Percentiles rank a stretch among this genome's conserved stretches.
phyloP scores from a whole-genome alignment of 2,329 filamentous ascomycete genomes.

The Cladorrhinum sp. region DNA sequence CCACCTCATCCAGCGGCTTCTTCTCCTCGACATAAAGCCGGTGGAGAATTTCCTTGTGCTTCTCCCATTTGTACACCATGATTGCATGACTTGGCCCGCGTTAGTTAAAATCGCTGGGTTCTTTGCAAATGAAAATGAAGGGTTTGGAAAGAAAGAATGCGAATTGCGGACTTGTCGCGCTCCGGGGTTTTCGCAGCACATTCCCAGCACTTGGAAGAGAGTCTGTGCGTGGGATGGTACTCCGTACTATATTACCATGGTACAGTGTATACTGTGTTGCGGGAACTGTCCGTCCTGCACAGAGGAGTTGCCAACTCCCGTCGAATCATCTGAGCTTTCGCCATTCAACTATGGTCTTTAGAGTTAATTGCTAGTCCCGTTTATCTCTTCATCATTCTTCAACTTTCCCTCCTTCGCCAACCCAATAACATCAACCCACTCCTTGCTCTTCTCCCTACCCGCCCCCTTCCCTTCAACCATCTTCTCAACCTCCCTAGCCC shows the following conservation, averaged over 20 bases:
- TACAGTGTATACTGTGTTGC: not conserved
- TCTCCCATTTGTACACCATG: slow-evolving; percentile 38
- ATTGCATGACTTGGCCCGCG: not conserved
- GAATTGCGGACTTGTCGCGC: not conserved
- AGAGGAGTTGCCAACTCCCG: no score
- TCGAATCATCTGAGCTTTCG: no score
- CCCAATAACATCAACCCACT: slow-evolving; percentile 58
- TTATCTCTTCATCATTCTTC: not conserved
- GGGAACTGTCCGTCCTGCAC: not conserved
- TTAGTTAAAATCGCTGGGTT: not conserved
- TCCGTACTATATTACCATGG: no score
- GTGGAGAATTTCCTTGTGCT: slow-evolving; percentile 41
- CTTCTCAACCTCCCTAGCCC: slow-evolving; percentile 55
- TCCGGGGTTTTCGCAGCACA: not conserved
- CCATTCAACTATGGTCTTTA: no score
- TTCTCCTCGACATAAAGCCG: slow-evolving; percentile 75
- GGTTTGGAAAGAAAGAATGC: not conserved
- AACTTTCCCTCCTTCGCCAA: slow-evolving; percentile 32
- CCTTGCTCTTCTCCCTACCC: slow-evolving; percentile 48
- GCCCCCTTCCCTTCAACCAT: slow-evolving; percentile 52
- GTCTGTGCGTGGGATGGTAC: not conserved
- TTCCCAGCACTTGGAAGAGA: not conserved
- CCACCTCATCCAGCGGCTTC: slow-evolving; percentile 70
- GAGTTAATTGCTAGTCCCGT: no score
- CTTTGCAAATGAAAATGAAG: not conserved